A percentile compares a stretch with the other conserved stretches of the same genome.
phyloP scores from a whole-genome alignment of 768 basidiomycete genomes.

The Lentinus brumalis region DNA sequence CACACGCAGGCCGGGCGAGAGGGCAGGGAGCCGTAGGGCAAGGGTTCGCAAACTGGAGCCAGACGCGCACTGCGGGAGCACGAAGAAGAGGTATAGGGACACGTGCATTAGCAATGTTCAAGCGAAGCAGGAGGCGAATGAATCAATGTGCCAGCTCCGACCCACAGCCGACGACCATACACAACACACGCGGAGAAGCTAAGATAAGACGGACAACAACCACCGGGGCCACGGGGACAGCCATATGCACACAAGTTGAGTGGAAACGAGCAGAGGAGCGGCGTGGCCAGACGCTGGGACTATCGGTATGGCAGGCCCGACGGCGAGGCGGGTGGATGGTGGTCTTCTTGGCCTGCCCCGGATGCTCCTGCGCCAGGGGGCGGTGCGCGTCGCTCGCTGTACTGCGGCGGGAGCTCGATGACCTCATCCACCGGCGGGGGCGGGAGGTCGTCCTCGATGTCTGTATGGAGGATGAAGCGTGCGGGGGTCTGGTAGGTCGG shows the following conservation, averaged over 20 bases:
- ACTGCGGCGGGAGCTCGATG: slow-evolving; percentile 76
- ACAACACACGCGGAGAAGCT: slow-evolving; percentile 1
- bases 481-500: no score
- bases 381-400: slow-evolving; percentile 49
- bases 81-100: background rate
- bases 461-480: no score
- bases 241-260: background rate
- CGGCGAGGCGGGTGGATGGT: no score
- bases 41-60: no score
- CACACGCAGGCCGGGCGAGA: no score
- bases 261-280: no score
- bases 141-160: background rate
- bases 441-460: slow-evolving; percentile 41
- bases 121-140: background rate
- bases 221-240: slow-evolving; percentile 2
- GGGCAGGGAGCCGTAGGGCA: no score
- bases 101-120: background rate
- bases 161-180: background rate
- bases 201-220: slow-evolving; percentile 3
- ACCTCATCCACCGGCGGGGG: slow-evolving; percentile 45
- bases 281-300: no score
- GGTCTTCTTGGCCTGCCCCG: no score
- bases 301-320: no score
- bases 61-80: background rate
- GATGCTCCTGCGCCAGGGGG: no score